Percentiles rank a stretch among this genome's conserved stretches.
phyloP scores from a whole-genome alignment of 345 rosid species.

The Jatropha curcas region DNA sequence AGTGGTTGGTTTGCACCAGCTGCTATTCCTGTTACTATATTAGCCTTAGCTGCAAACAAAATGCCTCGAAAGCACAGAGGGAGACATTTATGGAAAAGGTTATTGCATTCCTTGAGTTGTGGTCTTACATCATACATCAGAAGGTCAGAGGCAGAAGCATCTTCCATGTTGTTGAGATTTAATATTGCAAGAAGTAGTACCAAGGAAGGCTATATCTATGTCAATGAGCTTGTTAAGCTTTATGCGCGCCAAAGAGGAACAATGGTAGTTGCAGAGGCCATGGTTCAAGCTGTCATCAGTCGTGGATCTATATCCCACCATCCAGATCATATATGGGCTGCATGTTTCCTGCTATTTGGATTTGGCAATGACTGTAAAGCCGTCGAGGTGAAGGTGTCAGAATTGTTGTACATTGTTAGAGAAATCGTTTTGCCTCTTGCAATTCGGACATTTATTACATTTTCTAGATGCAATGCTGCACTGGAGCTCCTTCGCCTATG shows the following conservation, averaged over 20 bases:
- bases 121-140: slow-evolving; percentile 60
- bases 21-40: slow-evolving; percentile 62
- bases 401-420: slow-evolving; percentile 57
- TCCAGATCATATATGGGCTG: slow-evolving; percentile 80
- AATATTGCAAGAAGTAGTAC: slow-evolving; percentile 71
- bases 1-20: slow-evolving; percentile 96
- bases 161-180: slow-evolving; percentile 79
- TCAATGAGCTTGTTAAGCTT: slow-evolving; percentile 69
- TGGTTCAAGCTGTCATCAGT: slow-evolving; percentile 70
- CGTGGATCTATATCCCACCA: slow-evolving; percentile 60
- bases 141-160: slow-evolving; percentile 76
- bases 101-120: slow-evolving; percentile 60
- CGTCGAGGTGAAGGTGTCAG: slow-evolving; percentile 68
- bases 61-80: slow-evolving; percentile 70
- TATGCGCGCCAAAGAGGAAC: slow-evolving; percentile 60
- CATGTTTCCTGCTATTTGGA: slow-evolving; percentile 73
- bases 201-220: slow-evolving; percentile 56
- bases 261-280: slow-evolving; percentile 52
- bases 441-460: slow-evolving; percentile 62
- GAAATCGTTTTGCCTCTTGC: slow-evolving; percentile 78
- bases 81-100: slow-evolving; percentile 52
- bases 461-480: slow-evolving; percentile 79
- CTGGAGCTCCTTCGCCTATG: slow-evolving; percentile 84
- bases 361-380: slow-evolving; percentile 63
- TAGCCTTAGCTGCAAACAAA: slow-evolving; percentile 75